Evolutionary conservation across 2,329 filamentous ascomycete species (phyloP).

Genomic region (Zasmidium cellare): DNA sequence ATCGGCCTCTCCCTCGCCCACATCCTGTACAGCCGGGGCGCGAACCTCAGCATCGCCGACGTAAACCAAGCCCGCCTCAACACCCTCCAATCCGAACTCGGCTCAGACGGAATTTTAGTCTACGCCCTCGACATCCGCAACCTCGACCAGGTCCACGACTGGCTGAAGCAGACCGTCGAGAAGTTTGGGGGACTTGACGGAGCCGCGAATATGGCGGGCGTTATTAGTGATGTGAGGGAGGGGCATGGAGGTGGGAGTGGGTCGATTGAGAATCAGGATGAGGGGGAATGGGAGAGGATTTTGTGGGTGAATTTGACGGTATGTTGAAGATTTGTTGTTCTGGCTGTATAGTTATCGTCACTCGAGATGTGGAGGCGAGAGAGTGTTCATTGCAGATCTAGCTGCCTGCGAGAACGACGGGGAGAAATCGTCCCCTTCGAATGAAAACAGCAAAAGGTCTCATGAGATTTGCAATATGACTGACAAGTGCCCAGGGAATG

Average conservation of each 20-base stretch:
- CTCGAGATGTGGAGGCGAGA: too few relatives aligned
- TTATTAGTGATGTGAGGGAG: constrained; percentile 17
- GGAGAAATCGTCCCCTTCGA: too few relatives aligned
- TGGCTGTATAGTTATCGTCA: too few relatives aligned
- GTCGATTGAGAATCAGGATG: constrained; percentile 21
- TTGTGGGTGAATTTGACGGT: constrained; percentile 28
- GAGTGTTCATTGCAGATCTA: too few relatives aligned
- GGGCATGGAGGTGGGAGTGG: neutral
- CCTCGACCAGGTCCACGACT: constrained; percentile 24
- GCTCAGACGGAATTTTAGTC: constrained; percentile 13
- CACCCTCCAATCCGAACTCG: constrained; percentile 21
- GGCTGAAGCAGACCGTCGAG: constrained; percentile 32
- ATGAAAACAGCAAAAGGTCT: too few relatives aligned
- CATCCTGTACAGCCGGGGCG: constrained; percentile 45
- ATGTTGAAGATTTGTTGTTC: neutral
- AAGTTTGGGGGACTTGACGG: constrained; percentile 37
- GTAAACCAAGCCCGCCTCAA: constrained; percentile 39
- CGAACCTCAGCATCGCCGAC: constrained; percentile 50
- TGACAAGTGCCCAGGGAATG: constrained; percentile 34
- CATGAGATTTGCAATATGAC: too few relatives aligned
- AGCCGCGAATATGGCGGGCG: constrained; percentile 43
- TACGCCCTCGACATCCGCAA: constrained; percentile 29
- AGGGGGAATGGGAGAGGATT: constrained; percentile 32
- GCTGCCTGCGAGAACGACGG: too few relatives aligned
- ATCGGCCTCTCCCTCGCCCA: constrained; percentile 53